Evolutionary conservation across 31 red algal species (phyloP).

Genomic region (Asparagopsis taxiformis): DNA sequence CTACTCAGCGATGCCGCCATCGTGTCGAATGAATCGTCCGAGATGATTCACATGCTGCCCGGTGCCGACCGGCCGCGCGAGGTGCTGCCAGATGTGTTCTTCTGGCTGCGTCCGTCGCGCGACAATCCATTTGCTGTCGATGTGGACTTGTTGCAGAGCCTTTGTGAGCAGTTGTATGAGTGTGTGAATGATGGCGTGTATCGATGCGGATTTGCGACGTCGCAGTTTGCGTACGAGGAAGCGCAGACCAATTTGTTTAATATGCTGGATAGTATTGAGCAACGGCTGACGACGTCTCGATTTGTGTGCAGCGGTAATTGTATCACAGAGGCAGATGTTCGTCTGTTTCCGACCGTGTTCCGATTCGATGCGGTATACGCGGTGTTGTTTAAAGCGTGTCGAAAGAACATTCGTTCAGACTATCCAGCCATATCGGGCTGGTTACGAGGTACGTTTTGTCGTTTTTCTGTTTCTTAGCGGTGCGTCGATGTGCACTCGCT

Average conservation of each 20-base stretch:
- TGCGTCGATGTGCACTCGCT: not conserved
- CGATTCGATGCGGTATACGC: constrained; percentile 56
- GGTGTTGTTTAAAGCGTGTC: constrained; percentile 27
- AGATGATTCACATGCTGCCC: constrained; percentile 68
- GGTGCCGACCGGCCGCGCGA: not conserved
- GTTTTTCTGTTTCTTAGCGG: not conserved
- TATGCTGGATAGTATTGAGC: constrained; percentile 37
- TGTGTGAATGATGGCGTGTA: constrained; percentile 75
- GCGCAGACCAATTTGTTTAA: constrained; percentile 12
- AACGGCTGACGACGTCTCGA: not conserved
- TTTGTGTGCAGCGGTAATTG: constrained; percentile 10
- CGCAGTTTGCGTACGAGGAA: constrained; percentile 41
- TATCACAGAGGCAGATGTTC: constrained; percentile 44
- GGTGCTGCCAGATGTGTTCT: constrained; percentile 14
- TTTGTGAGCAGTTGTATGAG: no score
- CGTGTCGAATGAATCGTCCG: constrained; percentile 84
- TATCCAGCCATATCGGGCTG: constrained; percentile 29
- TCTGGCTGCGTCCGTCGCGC: constrained; percentile 7
- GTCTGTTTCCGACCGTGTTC: constrained; percentile 59
- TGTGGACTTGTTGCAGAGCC: constrained; percentile 23
- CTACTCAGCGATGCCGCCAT: constrained; percentile 38
- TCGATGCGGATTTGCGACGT: constrained; percentile 51
- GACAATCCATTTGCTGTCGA: constrained; percentile 7
- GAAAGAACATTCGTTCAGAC: constrained; percentile 41
- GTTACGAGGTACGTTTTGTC: constrained; percentile 34